Evolutionary conservation across 805 yeast species (phyloP).

Genomic region (Nakazawaea peltata): DNA sequence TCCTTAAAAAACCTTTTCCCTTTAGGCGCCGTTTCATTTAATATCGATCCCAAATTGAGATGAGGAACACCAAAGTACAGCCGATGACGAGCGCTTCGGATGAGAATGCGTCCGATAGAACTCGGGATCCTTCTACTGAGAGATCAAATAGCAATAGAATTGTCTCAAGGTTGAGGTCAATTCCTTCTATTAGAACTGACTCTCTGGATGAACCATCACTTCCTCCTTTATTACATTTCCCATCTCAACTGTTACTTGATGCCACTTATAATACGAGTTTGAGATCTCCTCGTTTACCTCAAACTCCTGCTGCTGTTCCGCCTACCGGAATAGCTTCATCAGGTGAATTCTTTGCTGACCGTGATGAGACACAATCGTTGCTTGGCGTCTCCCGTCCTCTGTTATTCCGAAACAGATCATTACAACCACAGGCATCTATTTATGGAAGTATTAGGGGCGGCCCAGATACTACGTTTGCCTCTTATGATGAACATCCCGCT

Average conservation of each 20-base stretch:
- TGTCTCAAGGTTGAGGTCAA: neutral
- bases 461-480: neutral
- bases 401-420: neutral
- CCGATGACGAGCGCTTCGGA: no score
- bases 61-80: no score
- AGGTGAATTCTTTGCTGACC: neutral
- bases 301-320: neutral
- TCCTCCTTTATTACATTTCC: conserved; percentile 1
- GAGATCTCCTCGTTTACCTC: neutral
- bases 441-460: neutral
- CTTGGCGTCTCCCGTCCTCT: no score
- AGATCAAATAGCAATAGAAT: no score
- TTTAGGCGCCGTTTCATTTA: no score
- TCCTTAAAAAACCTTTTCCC: no score
- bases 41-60: no score
- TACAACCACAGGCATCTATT: no score
- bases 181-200: conserved; percentile 1
- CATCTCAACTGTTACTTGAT: neutral
- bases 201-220: no score
- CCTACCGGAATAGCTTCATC: no score
- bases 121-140: no score
- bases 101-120: no score
- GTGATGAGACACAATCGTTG: neutral
- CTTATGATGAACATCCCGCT: neutral
- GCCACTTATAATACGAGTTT: conserved; percentile 2